Base-by-base conservation (phyloP, 495 filamentous ascomycete species). In the Aspergillus indologenus region DNA sequence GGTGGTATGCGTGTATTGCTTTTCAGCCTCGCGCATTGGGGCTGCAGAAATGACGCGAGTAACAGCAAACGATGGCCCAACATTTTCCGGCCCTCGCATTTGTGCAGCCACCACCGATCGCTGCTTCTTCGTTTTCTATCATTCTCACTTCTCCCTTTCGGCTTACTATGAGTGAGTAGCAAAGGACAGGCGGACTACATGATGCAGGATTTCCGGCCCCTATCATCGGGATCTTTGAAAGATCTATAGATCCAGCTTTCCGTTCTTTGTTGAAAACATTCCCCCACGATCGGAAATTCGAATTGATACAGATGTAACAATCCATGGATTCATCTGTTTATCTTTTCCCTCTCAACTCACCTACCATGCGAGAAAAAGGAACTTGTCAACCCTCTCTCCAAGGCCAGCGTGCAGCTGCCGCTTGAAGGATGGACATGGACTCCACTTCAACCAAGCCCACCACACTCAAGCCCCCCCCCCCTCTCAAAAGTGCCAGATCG, bases 401-500 rank as follows among this genome's bases (percentile, higher is more conserved):
- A 31, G 23, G 47, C 53, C 18, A 50, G 52, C 53, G 23, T 56
- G 43, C 43, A 56, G 55, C 47, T 11, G 34, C 34, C 34, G 34
- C 34, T 11, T 6, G 9, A 40, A 40, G 34, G 12, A 40, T 11
- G 12, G 7, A 4, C 52, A 22, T n/a, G 45, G 54, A 58, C 62
- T 60, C 57, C 58, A 60, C 61, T 50, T 51, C 31, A 57, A 47
- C 53, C 59, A 56, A 65, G 3, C 26, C 26, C 3, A 3, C 9
- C 4, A 3, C 26, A 4, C 26, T n/a, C 3, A 29, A 58, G n/a
- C n/a, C n/a, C n/a, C 26, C 26, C 3, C 26, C 9, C 4, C 26
- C 26, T 29, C 26, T n/a, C 3, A 29, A 58, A 61, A 58, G 59
- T 63, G 61, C 64, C 57, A 65, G 62, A 65, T 65, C 62, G 62